Conservation (phyloP, 768 basidiomycete species). For the Harrya chromipes region DNA sequence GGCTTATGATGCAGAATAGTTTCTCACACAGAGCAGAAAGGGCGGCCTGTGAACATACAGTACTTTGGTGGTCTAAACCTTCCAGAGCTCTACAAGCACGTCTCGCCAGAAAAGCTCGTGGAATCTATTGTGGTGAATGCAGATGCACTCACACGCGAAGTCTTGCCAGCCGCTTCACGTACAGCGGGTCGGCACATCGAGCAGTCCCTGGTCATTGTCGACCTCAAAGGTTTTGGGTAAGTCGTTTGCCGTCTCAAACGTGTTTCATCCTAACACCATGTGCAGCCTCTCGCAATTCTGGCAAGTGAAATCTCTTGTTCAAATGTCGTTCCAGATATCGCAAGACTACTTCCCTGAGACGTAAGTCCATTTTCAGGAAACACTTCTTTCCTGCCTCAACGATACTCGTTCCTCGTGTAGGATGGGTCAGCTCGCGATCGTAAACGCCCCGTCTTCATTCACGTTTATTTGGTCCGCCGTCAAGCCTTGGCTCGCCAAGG, state of each 20-base stretch:
- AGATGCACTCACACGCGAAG: conserved; percentile 61
- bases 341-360: conserved; percentile 80
- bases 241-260: conserved; percentile 13
- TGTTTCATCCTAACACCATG: neutral
- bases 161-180: conserved; percentile 63
- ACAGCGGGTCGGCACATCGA: conserved; percentile 49
- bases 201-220: conserved; percentile 61
- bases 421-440: conserved; percentile 68
- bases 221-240: conserved; percentile 69
- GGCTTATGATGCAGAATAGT: neutral
- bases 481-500: conserved; percentile 71
- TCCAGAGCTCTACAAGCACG: conserved; percentile 50
- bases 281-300: conserved; percentile 65
- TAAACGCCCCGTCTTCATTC: conserved; percentile 73
- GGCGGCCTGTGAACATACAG: conserved; percentile 70
- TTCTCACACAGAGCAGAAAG: conserved; percentile 42
- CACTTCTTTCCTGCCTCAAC: neutral
- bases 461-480: conserved; percentile 68
- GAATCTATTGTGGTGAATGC: conserved; percentile 61
- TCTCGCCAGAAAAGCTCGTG: conserved; percentile 62
- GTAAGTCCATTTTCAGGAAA: conserved; percentile 36
- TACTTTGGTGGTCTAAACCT: conserved; percentile 59
- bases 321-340: conserved; percentile 65
- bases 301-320: conserved; percentile 67
- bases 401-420: conserved; percentile 33